Base-by-base conservation (phyloP, 768 basidiomycete genomes). In the Asterophora lycoperdoides region DNA sequence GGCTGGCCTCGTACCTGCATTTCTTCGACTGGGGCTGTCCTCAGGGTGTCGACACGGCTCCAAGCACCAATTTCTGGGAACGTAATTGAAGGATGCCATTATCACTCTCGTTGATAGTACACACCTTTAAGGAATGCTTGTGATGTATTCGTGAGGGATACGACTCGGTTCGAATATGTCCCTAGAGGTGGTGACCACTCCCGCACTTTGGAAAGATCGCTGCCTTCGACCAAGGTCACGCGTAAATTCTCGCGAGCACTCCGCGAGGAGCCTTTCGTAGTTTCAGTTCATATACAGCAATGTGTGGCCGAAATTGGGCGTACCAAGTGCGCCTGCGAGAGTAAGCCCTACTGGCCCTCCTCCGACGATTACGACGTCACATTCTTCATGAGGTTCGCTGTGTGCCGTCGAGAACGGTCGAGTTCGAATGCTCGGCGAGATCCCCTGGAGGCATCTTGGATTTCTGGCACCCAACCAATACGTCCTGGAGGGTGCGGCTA, bases 341-440 rank as follows among this genome's bases (percentile, higher is more conserved):
- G 93, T 88, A 34, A 99, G 76, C 3, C 96, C 96, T 4, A 81
- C 90, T 19, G 92, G 93, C 1, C 94, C 95, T 20, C 91, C 96
- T 14, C 96, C 95, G 19, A 98, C 90, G 57, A 98, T 89, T 17
- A 95, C 89, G 29, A 98, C 76, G 64, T 98, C 96, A 55, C 78
- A 84, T 32, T 88, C 78, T 51, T 79, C 69, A 20, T 64, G 46
- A n/a, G 41, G 14, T 34, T 37, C 47, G 18, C 29, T 28, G 11
- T 47, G 37, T 3, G 40, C 32, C 4, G 48, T 48, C 23, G 59
- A 58, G 35, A 48, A 45, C 1, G 10, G 34, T 46, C 51, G 49
- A 26, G 10, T 49, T 14, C 7, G 29, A 13, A 17, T 33, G 36
- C 34, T 7, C 3, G 45, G 9, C 20, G 35, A 11, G 11, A 45